A percentile compares a stretch with the other conserved stretches of the same genome.
These are phyloP conservation scores for Selenicereus undatus DNA, from an alignment of 148 eudicot genomes.

Conservation along the genomic window DNA sequence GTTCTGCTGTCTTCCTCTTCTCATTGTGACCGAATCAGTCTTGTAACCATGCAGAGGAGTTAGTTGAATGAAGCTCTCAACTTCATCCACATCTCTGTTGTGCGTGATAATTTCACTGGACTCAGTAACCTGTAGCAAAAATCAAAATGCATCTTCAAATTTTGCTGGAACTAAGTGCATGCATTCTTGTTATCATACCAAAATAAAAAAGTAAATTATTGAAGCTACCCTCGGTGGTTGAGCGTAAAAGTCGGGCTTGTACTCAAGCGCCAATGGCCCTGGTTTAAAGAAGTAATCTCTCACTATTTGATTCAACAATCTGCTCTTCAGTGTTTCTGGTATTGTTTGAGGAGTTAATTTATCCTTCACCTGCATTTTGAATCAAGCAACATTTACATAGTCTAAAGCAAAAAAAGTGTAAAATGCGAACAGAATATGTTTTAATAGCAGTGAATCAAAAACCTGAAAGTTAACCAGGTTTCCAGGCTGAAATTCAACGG, in stretches of 20 bases:
- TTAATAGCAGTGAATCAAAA: not conserved
- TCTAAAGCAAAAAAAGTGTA: not conserved
- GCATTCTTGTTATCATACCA: not conserved
- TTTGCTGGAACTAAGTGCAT: not conserved
- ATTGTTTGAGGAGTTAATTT: conserved; percentile 36
- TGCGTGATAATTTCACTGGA: conserved; percentile 5
- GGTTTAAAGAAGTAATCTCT: conserved; percentile 33
- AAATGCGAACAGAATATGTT: not conserved
- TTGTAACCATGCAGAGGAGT: conserved; percentile 11
- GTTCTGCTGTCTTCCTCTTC: not conserved
- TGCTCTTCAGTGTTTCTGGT: conserved; percentile 48
- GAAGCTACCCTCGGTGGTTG: conserved; percentile 10
- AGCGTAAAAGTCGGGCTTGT: conserved; percentile 25
- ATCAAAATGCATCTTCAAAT: not conserved
- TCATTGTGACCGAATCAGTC: not conserved
- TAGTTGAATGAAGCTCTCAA: not conserved
- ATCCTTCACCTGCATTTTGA: conserved; percentile 46
- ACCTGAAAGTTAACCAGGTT: conserved; percentile 71
- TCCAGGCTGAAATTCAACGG: conserved; percentile 66
- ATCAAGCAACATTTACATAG: not conserved
- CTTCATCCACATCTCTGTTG: not conserved
- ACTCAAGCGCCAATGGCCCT: conserved; percentile 50
- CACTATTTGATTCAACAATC: conserved; percentile 59
- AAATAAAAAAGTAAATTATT: not conserved
- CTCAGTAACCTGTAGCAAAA: conserved; percentile 20